These are phyloP conservation scores for Lactifluus subvellereus DNA, from an alignment of 768 basidiomycete genomes.

Conservation along the genomic window DNA sequence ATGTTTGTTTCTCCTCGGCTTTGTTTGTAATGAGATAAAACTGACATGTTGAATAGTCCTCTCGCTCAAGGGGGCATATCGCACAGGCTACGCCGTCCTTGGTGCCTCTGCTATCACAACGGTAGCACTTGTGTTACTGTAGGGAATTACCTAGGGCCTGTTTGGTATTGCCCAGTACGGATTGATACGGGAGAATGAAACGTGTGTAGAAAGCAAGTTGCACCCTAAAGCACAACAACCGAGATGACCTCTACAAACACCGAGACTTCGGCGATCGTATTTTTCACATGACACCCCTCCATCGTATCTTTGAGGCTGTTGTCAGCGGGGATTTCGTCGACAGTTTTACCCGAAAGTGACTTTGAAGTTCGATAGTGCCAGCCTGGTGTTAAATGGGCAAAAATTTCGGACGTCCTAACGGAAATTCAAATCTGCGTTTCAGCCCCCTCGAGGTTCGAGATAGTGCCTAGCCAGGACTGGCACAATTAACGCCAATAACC, in stretches of 20 bases:
- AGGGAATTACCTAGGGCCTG: slow-evolving; percentile 11
- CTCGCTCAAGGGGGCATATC: slow-evolving; percentile 73
- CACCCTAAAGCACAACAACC: too few relatives aligned
- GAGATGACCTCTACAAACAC: neutral
- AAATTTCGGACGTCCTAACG: too few relatives aligned
- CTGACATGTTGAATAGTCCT: slow-evolving; percentile 47
- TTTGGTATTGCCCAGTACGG: neutral
- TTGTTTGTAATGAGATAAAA: neutral
- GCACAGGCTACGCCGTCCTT: slow-evolving; percentile 77
- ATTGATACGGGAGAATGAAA: neutral
- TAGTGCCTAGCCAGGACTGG: too few relatives aligned
- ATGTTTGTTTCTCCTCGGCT: slow-evolving; percentile 50
- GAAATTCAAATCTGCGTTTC: too few relatives aligned
- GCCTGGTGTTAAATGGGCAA: too few relatives aligned
- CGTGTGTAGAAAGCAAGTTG: neutral
- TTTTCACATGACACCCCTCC: too few relatives aligned
- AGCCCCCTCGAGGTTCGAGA: too few relatives aligned
- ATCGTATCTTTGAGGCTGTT: too few relatives aligned
- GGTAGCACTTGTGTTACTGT: slow-evolving; percentile 56
- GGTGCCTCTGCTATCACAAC: slow-evolving; percentile 74
- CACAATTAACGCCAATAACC: too few relatives aligned
- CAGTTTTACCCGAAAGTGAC: too few relatives aligned
- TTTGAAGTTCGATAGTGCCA: too few relatives aligned
- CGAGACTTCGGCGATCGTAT: neutral
- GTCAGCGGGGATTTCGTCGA: too few relatives aligned